Evolutionary conservation across 1,284 basidiomycete genomes (phyloP), one percentile per base, ranked within the genome.

Genomic region (Leucoagaricus sp.): DNA sequence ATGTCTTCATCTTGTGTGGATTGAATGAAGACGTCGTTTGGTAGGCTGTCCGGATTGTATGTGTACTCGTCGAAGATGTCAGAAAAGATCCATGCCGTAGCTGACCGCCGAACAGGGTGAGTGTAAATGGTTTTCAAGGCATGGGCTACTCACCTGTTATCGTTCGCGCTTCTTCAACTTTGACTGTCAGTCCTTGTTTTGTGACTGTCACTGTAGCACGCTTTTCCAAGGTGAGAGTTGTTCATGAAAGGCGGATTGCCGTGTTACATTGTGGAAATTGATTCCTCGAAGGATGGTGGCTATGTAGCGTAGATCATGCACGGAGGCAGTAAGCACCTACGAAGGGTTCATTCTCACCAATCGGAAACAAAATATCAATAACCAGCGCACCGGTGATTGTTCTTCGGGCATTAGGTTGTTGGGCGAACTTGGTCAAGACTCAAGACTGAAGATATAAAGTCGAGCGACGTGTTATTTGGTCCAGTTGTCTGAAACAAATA

Each of bases 131-230:
- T n/a, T 12, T 15, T n/a, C 44, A 55, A 6, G 26, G 9, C 19
- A 5, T 28, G 21, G 26, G 10, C 40, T 1, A 41, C 10, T 62
- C 69, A 91, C 92, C 92, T 46, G 89, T 77, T 6, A 96, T 75
- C 1, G 88, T 86, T 46, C 87, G 82, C 4, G 90, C 86, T 67
- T 96, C 92, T 73, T 97, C 93, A 9, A 94, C 93, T n/a, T 85
- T 83, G 28, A 96, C 82, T n/a, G 85, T 84, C 59, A 97, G 73
- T 1, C 93, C 94, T 29, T 80, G 77, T 38, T 81, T 75, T 19
- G 84, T 83, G 12, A 94, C 80, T 7, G 82, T 86, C 51, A 96
- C 76, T 1, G 85, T 87, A n/a, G 91, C 94, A 63, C 86, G 84
- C 91, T 95, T 64, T 60, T 40, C 53, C 26, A 34, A n/a, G 57